Evolutionary conservation across 1,284 basidiomycete genomes (phyloP).

Genomic region (Leccinum ponderosum): DNA sequence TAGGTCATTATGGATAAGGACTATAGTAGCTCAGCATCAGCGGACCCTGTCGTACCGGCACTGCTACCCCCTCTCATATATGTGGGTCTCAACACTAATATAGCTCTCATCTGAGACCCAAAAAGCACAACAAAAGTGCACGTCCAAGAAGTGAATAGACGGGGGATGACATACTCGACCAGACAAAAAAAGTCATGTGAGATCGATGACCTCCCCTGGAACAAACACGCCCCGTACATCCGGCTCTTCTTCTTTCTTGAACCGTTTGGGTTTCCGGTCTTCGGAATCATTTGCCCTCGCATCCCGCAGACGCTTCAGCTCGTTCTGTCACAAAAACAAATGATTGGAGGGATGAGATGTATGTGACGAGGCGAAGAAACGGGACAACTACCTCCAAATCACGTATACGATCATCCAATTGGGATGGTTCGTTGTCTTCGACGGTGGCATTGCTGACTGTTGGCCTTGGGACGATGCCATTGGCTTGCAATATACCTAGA

Average conservation of each 20-base stretch:
- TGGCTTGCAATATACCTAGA: constrained; percentile 22
- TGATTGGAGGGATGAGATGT: neutral
- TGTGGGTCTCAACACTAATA: neutral
- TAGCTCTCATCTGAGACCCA: neutral
- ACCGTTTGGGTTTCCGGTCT: neutral
- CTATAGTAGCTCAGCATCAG: too few species aligned
- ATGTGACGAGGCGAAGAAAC: neutral
- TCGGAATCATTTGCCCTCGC: neutral
- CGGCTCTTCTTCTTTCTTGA: neutral
- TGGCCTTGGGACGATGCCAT: constrained; percentile 16
- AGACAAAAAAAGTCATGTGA: neutral
- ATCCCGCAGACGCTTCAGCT: neutral
- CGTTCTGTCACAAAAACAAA: neutral
- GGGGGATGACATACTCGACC: neutral
- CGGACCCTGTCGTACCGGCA: neutral
- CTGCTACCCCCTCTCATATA: neutral
- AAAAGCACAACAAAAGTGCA: neutral
- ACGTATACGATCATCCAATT: constrained; percentile 5
- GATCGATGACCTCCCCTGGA: neutral
- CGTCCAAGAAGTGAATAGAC: neutral
- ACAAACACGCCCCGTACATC: neutral
- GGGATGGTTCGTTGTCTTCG: constrained; percentile 8
- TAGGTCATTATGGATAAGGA: neutral
- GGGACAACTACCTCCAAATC: constrained; percentile 14
- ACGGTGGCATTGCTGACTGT: neutral